Conservation (phyloP, 306 rosid species). For the Oxytropis ochrocephala region DNA sequence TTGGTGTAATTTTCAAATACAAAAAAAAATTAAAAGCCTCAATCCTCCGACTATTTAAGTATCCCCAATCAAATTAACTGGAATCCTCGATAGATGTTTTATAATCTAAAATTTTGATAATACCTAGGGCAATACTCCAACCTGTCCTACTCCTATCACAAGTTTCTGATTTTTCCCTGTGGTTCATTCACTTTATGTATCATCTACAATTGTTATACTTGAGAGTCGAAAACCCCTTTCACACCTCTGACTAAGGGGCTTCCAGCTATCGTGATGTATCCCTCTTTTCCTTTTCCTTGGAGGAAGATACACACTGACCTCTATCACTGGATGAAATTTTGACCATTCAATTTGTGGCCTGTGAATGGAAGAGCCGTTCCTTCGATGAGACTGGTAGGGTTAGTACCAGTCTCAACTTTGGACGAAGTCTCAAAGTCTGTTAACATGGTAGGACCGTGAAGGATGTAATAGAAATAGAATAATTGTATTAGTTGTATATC, state of each 20-base stretch:
- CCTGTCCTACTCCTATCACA: not conserved
- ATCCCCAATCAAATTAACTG: not conserved
- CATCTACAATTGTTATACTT: not conserved
- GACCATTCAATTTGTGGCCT: too few species aligned
- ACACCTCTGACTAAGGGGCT: not conserved
- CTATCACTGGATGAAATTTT: too few species aligned
- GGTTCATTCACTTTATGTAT: not conserved
- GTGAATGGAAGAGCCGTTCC: too few species aligned
- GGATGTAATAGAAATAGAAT: too few species aligned
- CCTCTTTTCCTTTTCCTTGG: not conserved
- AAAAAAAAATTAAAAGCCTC: not conserved
- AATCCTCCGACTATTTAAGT: not conserved
- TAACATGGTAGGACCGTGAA: too few species aligned
- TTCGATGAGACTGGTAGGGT: too few species aligned
- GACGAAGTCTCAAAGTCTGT: too few species aligned
- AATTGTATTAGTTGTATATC: too few species aligned
- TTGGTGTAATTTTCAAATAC: not conserved
- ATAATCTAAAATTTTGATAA: not conserved
- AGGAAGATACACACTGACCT: too few species aligned
- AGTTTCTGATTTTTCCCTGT: not conserved
- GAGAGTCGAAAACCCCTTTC: not conserved
- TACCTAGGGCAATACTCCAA: not conserved
- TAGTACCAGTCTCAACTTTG: too few species aligned
- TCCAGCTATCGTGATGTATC: not conserved
- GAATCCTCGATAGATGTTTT: not conserved